Base-by-base conservation (phyloP, 345 rosid species). In the Microthlaspi erraticum region DNA sequence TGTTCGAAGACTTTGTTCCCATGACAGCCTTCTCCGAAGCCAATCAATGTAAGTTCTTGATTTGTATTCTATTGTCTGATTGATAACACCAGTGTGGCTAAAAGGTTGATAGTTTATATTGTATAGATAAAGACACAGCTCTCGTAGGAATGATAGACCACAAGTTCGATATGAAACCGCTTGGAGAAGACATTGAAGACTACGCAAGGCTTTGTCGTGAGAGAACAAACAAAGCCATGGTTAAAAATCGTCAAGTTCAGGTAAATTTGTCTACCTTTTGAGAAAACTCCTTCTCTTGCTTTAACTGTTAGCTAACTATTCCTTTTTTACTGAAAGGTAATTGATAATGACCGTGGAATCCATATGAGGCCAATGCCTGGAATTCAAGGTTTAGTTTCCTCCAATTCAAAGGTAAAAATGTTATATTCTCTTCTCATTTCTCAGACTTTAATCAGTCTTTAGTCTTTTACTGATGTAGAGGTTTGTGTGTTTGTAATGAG, bases 91-190 rank as follows among this genome's bases (percentile, higher is more conserved):
- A n/a, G n/a, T n/a, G n/a, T n/a, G 19, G 37, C 38, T 37, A 33
- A 18, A 14, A 19, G 42, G 29, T 23, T 23, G 29, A 26, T 26
- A 5, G 4, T 26, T 26, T 26, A 5, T 26, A 26, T 26, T 26
- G 29, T 26, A 26, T 26, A 26, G 29, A 26, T 26, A 26, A 26
- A 26, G 29, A 26, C 29, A 26, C 82, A 64, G 84, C 90, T 6
- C 52, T 46, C 51, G 99, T 91, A 82, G 98, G 98, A 37, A 85
- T 81, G 76, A 83, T 93, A 31, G 98, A 89, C 36, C 86, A 91
- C 55, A 93, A 91, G 64, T 93, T 93, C 70, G 97, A 93, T 74
- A 86, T 93, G 97, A 91, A 93, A 75, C 98, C 97, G 52, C 83
- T 79, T 32, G 80, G 80, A 1, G 79, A 86, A 63, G 76, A 85